phyloP scores from a whole-genome alignment of 2,329 filamentous ascomycete species.

The Paecilomyces fulvus region DNA sequence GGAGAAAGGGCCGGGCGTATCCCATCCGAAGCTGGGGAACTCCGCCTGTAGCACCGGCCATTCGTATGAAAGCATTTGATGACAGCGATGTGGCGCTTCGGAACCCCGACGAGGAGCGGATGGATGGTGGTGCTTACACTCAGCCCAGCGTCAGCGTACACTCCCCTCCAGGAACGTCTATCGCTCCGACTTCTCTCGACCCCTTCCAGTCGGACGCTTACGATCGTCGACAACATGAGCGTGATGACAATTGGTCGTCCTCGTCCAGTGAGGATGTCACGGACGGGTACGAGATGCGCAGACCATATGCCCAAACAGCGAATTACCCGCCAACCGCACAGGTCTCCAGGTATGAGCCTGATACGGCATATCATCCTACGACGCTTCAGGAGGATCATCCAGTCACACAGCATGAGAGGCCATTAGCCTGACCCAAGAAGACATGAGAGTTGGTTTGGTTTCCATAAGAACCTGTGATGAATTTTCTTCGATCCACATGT shows the following conservation, averaged over 20 bases:
- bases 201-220: constrained; percentile 12
- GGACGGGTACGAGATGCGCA: constrained; percentile 30
- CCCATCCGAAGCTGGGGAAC: constrained; percentile 51
- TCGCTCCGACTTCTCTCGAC: constrained; percentile 5
- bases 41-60: constrained; percentile 25
- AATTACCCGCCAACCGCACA: constrained; percentile 1
- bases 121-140: constrained; percentile 6
- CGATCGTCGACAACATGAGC: constrained; percentile 20
- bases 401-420: neutral
- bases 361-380: constrained; percentile 18
- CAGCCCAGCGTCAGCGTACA: constrained; percentile 3
- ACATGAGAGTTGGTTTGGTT: neutral
- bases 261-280: constrained; percentile 28
- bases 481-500: neutral
- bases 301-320: constrained; percentile 11
- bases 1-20: constrained; percentile 51
- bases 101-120: constrained; percentile 22
- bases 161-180: neutral
- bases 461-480: neutral
- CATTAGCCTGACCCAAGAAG: neutral
- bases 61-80: constrained; percentile 1
- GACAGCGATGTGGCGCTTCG: constrained; percentile 21
- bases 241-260: constrained; percentile 25
- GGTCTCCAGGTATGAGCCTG: constrained; percentile 15
- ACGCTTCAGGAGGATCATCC: constrained; percentile 2